phyloP scores from a whole-genome alignment of 2,329 filamentous ascomycete species.

The Fusarium virguliforme region DNA sequence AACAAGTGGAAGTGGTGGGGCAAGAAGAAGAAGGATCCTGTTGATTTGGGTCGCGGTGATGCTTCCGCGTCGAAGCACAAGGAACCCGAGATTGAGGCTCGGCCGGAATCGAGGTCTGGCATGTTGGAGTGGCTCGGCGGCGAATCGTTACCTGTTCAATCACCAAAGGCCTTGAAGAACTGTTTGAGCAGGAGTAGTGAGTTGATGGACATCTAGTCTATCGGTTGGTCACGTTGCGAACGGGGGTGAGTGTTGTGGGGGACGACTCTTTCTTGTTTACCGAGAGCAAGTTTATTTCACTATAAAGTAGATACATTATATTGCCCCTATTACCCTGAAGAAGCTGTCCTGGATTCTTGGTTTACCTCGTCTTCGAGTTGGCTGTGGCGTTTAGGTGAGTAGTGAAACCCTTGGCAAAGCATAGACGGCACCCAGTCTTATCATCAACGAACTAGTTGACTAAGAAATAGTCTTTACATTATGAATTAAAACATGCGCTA shows the following conservation, averaged over 20 bases:
- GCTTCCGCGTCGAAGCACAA: background rate
- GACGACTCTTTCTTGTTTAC: conserved; percentile 6
- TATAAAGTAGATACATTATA: background rate
- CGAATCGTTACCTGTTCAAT: conserved; percentile 5
- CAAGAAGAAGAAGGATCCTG: conserved; percentile 2
- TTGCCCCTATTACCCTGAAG: conserved; percentile 3
- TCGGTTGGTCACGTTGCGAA: background rate
- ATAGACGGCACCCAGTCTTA: background rate
- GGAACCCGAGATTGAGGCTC: background rate
- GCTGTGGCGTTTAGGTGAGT: background rate
- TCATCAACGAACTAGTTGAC: background rate
- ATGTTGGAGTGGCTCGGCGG: conserved; percentile 16
- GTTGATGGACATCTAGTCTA: background rate
- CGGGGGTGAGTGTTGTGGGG: background rate
- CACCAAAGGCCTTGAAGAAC: conserved; percentile 16
- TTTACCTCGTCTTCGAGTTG: background rate
- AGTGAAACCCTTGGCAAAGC: background rate
- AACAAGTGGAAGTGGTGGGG: conserved; percentile 37
- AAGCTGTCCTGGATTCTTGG: background rate
- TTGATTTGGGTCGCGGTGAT: background rate
- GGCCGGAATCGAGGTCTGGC: background rate
- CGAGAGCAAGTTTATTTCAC: background rate
- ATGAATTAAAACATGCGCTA: background rate
- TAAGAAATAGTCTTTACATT: background rate
- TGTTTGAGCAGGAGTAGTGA: conserved; percentile 19